Evolutionary conservation across 306 rosid species (phyloP), one percentile per base, ranked within the genome.

Genomic region (Delonix regia): DNA sequence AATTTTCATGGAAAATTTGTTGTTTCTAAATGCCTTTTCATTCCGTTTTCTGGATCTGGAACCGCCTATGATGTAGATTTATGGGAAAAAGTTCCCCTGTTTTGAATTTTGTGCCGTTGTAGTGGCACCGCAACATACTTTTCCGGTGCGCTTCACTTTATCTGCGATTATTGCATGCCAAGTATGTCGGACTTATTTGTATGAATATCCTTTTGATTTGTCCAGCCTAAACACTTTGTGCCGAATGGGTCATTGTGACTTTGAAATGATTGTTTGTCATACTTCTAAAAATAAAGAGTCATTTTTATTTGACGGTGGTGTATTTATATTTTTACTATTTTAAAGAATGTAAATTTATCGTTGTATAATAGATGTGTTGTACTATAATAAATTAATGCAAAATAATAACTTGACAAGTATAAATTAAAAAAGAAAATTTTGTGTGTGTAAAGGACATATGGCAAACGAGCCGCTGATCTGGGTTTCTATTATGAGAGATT

Each of bases 11-110:
- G 18, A 64, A 15, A 11, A 7, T 38, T 41, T 2, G 5, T 65
- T 2, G 49, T 39, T 10, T 44, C 33, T 18, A 18, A 65, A 5
- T 65, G 71, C 47, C 13, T 33, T 71, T 24, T 5, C 33, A 4
- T 34, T 52, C 15, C 16, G n/a, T 53, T 53, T 34, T 53, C 0
- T 39, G 63, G 84, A 78, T 85, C 74, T 11, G n/a, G 33, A 65
- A 39, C 51, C 11, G 18, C 3, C 18, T 65, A 65, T 39, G 51
- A 7, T 21, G 14, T 39, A 65, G n/a, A 65, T 38, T 39, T 63
- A n/a, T n/a, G n/a, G n/a, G n/a, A n/a, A n/a, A n/a, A n/a, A n/a
- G n/a, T n/a, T n/a, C n/a, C 6, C 48, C 6, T 18, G 14, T 71
- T n/a, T 51, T 33, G 13, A 33, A 52, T 33, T 70, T 13, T 52